Evolutionary conservation across 140 eudicot species (phyloP).

Genomic region (Flaveria floridana): DNA sequence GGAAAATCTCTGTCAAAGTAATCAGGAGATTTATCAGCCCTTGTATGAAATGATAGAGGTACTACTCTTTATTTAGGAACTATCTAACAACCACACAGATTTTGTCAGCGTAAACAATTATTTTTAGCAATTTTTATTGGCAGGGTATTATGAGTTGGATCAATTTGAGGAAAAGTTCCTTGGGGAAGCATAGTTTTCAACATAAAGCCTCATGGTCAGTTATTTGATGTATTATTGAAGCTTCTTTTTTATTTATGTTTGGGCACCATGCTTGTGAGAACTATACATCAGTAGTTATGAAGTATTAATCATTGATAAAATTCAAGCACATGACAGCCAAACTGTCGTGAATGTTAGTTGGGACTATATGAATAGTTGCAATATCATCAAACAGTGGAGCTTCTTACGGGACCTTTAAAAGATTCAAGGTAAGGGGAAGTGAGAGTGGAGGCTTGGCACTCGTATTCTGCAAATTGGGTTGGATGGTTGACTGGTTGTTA

Average conservation of each 20-base stretch:
- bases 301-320: background rate
- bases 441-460: background rate
- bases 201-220: conserved; percentile 67
- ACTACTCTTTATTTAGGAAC: conserved; percentile 14
- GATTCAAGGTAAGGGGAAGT: background rate
- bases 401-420: background rate
- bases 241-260: conserved; percentile 24
- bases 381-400: background rate
- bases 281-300: background rate
- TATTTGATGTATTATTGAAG: conserved; percentile 20
- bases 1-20: conserved; percentile 44
- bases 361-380: background rate
- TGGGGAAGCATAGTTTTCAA: conserved; percentile 74
- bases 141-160: conserved; percentile 79
- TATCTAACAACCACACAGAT: conserved; percentile 5
- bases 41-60: conserved; percentile 80
- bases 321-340: background rate
- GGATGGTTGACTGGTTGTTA: background rate
- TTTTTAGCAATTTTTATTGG: conserved; percentile 27
- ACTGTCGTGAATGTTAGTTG: background rate
- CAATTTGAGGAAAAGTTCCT: conserved; percentile 45
- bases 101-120: conserved; percentile 13
- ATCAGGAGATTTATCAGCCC: conserved; percentile 63
- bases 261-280: background rate
- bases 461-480: background rate